Evolutionary conservation across 345 rosid genomes (phyloP), one percentile per base, ranked within the genome.

Genomic region (Pistacia atlantica): DNA sequence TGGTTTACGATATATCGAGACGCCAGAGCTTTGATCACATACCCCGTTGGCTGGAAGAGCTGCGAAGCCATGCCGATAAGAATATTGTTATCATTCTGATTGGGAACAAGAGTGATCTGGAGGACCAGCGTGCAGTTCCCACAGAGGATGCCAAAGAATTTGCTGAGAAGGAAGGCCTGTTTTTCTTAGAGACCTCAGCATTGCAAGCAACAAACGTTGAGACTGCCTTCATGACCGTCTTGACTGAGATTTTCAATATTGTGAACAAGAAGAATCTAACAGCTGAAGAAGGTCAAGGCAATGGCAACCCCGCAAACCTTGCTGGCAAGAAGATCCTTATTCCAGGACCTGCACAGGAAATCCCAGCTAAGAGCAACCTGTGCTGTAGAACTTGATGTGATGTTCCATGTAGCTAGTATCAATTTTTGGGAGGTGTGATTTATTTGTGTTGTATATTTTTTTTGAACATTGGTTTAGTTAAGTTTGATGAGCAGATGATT

Each of bases 41-140:
- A 72, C 91, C 94, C 8, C 90, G 95, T 20, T 91, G 95, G 97
- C 84, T 92, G 33, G 97, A 91, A 79, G 97, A 92, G 83, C 70
- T 92, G 48, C 89, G 92, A 10, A 80, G 88, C 66, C 97, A 92
- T 37, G 95, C 95, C 0, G 95, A 92, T 79, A 92, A 92, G 88
- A 92, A 92, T 80, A 92, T 91, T 46, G 95, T 92, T 57, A 89
- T 92, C 57, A 88, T 91, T 74, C 82, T 92, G 64, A 85, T 89
- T 4, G 97, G 95, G 2, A 92, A 92, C 88, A 92, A 91, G 75
- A 81, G 79, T 22, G 97, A 92, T 80, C 89, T 92, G 1, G 90
- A 91, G 72, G 82, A 88, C 83, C 90, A 87, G 63, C 85, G 94
- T 31, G 87, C 86, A 1, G 91, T 92, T 46, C 85, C 92, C 5